Percentiles rank a stretch among this genome's conserved stretches.
Evolutionary conservation across 352 stramenopile genomes (phyloP).

Genomic region (Phytophthora crassamura): DNA sequence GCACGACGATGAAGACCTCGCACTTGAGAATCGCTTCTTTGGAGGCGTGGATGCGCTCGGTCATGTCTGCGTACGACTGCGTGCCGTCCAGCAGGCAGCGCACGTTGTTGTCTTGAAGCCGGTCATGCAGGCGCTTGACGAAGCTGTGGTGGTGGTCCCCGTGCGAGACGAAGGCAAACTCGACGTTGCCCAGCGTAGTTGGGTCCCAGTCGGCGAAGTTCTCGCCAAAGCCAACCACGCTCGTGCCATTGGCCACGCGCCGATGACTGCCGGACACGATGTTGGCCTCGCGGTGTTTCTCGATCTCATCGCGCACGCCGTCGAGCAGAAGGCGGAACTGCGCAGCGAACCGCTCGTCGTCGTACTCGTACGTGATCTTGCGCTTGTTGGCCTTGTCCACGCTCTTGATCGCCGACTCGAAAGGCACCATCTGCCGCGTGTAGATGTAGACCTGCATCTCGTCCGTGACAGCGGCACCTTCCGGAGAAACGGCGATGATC

Average conservation of each 20-base stretch:
- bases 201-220: constrained; percentile 50
- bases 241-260: constrained; percentile 36
- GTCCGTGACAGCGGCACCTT: constrained; percentile 61
- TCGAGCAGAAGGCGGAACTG: constrained; percentile 77
- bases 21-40: constrained; percentile 87
- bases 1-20: constrained; percentile 71
- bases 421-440: constrained; percentile 84
- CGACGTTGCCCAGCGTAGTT: constrained; percentile 35
- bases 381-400: constrained; percentile 62
- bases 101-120: constrained; percentile 59
- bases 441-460: constrained; percentile 89
- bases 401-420: constrained; percentile 71
- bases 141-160: constrained; percentile 75
- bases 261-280: constrained; percentile 44
- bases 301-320: constrained; percentile 76
- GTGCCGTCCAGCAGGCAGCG: constrained; percentile 63
- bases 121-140: constrained; percentile 64
- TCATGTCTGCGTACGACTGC: constrained; percentile 58
- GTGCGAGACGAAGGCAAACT: constrained; percentile 79
- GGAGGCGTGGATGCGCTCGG: constrained; percentile 64
- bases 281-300: constrained; percentile 70
- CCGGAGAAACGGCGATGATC: constrained; percentile 74
- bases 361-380: constrained; percentile 73
- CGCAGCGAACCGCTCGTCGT: constrained; percentile 55
- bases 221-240: constrained; percentile 35